Evolutionary conservation across 176 grass and related monocot species (phyloP).

Genomic region (Lolium rigidum): DNA sequence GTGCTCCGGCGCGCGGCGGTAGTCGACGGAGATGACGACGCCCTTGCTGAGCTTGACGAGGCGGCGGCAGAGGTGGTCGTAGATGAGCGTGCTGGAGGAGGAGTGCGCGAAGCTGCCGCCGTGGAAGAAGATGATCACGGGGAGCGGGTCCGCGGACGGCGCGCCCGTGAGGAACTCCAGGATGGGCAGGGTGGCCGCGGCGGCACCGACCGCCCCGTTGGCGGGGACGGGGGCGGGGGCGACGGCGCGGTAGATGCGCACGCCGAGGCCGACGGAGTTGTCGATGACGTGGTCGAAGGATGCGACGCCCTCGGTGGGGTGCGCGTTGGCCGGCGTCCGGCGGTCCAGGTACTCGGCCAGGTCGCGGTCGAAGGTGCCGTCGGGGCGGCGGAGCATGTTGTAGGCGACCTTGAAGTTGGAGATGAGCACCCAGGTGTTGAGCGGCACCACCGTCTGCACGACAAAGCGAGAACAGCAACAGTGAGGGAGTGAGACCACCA

Average conservation of each 20-base stretch:
- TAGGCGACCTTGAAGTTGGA: conserved; percentile 99
- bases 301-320: conserved; percentile 65
- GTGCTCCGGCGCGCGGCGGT: conserved; percentile 86
- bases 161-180: conserved; percentile 60
- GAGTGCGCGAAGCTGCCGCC: conserved; percentile 99
- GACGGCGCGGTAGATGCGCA: conserved; percentile 83
- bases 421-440: conserved; percentile 95
- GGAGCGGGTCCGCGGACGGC: conserved; percentile 68
- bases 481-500: conserved; percentile 19
- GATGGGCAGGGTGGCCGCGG: conserved; percentile 46
- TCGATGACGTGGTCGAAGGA: conserved; percentile 91
- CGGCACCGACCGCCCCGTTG: background rate
- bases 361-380: conserved; percentile 94
- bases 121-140: conserved; percentile 99
- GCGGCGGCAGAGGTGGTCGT: conserved; percentile 81
- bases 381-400: conserved; percentile 88
- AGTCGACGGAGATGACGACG: conserved; percentile 90
- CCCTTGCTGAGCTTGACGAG: conserved; percentile 76
- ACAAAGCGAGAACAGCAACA: background rate
- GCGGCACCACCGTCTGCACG: conserved; percentile 81
- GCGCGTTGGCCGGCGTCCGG: conserved; percentile 64
- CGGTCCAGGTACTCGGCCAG: conserved; percentile 86
- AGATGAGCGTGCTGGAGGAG: conserved; percentile 73
- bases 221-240: background rate
- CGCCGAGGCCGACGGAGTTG: conserved; percentile 59